phyloP scores from a whole-genome alignment of 495 filamentous ascomycete species.

The Daldinia caldariorum region DNA sequence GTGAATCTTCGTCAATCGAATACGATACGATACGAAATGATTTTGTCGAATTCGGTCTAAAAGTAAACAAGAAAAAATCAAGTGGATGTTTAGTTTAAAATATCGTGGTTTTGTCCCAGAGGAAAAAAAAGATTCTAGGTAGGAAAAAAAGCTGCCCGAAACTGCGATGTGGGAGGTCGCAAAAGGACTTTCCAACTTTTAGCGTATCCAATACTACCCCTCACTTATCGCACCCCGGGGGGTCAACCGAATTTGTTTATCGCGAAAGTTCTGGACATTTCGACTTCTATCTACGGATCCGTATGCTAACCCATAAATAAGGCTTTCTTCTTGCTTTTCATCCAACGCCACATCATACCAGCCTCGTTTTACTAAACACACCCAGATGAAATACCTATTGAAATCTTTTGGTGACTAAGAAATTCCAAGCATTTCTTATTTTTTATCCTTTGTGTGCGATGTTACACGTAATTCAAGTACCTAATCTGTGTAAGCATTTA shows the following conservation, averaged over 20 bases:
- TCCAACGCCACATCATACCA: constrained; percentile 10
- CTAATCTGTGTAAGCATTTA: too few species aligned
- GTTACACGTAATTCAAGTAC: too few species aligned
- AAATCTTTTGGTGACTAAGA: background rate
- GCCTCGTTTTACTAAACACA: constrained; percentile 3
- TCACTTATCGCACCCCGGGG: constrained; percentile 38
- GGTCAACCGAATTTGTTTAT: constrained; percentile 3
- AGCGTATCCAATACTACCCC: constrained; percentile 36
- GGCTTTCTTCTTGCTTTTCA: constrained; percentile 14
- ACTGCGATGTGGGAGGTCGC: constrained; percentile 44
- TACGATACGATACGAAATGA: constrained; percentile 12
- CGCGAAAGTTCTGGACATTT: constrained; percentile 44
- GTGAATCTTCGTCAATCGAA: constrained; percentile 13
- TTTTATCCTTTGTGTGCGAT: too few species aligned
- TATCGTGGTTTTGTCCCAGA: constrained; percentile 28
- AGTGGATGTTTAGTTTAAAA: constrained; percentile 20
- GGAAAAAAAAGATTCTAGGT: constrained; percentile 27
- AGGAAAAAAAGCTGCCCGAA: constrained; percentile 47
- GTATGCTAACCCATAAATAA: constrained; percentile 11
- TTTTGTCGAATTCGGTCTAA: constrained; percentile 18
- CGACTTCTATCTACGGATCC: constrained; percentile 26
- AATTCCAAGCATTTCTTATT: background rate
- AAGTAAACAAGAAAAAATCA: constrained; percentile 18
- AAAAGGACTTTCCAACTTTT: constrained; percentile 39
- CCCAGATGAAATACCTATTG: background rate